phyloP scores from a whole-genome alignment of 225 moss, liverwort and hornwort genomes.

The Sphagnum tenellum region DNA sequence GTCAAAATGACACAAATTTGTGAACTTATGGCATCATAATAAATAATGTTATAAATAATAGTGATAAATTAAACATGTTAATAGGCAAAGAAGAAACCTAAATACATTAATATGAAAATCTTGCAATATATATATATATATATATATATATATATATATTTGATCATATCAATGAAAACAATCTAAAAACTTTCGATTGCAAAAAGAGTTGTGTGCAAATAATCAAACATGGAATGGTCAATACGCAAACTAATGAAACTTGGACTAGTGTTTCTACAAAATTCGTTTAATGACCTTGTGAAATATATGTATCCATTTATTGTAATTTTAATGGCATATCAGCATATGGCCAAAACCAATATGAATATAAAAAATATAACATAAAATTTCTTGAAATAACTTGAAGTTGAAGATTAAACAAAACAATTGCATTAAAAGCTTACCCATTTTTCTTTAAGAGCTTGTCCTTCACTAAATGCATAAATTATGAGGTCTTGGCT shows the following conservation, averaged over 20 bases:
- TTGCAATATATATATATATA: no score
- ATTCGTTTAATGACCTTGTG: neutral
- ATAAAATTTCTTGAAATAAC: neutral
- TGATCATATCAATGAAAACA: no score
- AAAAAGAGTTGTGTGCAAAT: no score
- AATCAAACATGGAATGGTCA: neutral
- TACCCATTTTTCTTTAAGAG: neutral
- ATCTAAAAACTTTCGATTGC: no score
- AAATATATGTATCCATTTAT: neutral
- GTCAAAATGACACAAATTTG: no score
- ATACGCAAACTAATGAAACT: neutral
- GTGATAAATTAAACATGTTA: no score
- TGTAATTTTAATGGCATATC: neutral
- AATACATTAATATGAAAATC: no score
- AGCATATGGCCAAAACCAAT: neutral
- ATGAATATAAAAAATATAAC: neutral
- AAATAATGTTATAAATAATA: no score
- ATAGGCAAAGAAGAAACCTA: no score
- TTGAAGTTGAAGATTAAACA: neutral
- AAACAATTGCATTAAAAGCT: neutral
- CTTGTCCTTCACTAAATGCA: neutral
- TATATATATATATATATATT: no score
- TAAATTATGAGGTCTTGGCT: neutral
- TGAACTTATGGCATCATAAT: no score
- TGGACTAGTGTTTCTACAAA: neutral